Base-by-base conservation (phyloP, 805 yeast genomes). In the Yamadazyma nakazawae region DNA sequence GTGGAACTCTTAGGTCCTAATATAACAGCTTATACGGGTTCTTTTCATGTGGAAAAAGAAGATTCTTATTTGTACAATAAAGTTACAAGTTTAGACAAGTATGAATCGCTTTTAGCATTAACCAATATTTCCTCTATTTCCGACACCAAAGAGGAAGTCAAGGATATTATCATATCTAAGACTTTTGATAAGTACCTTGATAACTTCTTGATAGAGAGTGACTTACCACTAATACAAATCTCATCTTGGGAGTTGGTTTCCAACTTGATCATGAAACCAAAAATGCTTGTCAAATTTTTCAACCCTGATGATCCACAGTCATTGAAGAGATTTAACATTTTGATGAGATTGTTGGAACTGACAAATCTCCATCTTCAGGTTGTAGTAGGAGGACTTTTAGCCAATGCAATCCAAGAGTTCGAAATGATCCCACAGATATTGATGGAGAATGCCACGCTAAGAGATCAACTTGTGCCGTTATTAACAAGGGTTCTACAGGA, bases 191-290 rank as follows among this genome's bases (percentile, higher is more conserved):
- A 75, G 49, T 59, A 56, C 41, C 60, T 79, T 16, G 72, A 78
- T 47, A 72, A 74, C 28, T 63, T 69, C 41, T 61, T 71, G 10
- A 48, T 69, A 8, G 74, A 70, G 10, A 49, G 65, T 1, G 75
- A 79, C 44, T 38, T 47, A 2, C 55, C 64, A 0, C 60, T 70
- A 44, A 60, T 86, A 3, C 88, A 83, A 58, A 67, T 79, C 42
- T 80, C 88, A 0, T 54, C 82, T 0, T 69, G 85, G 62, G 90
- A 86, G 56, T 72, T 86, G 14, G 61, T 84, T 9, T 77, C 85
- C 49, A 86, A 86, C 58, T 59, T 85, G 40, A 74, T 81, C 57
- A 67, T 46, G 34, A 63, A 61, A 24, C 75, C 76, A 0, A 39
- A 50, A 6, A 46, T 69, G 57, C 62, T 80, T 30, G 82, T 79